phyloP scores from a whole-genome alignment of 768 basidiomycete genomes.

The Solioccasus polychromus region DNA sequence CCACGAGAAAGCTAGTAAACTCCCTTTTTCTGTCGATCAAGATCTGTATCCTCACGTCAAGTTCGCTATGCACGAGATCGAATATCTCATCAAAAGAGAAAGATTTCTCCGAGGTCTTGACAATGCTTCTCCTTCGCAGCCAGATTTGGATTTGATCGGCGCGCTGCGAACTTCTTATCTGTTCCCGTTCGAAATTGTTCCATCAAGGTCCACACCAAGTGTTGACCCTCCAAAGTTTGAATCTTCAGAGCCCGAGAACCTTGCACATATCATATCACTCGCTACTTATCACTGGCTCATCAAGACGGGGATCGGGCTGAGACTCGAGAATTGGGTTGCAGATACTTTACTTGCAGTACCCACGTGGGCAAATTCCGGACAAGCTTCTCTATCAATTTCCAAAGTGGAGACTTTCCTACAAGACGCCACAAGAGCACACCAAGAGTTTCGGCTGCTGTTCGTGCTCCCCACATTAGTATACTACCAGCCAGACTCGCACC shows the following conservation, averaged over 20 bases:
- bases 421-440: not conserved
- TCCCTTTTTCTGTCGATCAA: constrained; percentile 27
- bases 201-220: constrained; percentile 12
- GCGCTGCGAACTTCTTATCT: not conserved
- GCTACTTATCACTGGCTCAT: not conserved
- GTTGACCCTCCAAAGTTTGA: too few relatives aligned
- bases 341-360: too few relatives aligned
- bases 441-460: not conserved
- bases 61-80: too few relatives aligned
- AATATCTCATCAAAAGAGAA: too few relatives aligned
- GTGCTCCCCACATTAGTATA: not conserved
- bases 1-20: constrained; percentile 26
- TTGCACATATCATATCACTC: not conserved
- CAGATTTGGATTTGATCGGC: not conserved
- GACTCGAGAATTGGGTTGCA: constrained; percentile 13
- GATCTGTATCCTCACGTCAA: constrained; percentile 6
- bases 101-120: too few relatives aligned
- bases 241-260: too few relatives aligned
- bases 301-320: not conserved
- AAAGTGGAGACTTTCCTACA: not conserved
- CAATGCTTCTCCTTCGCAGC: not conserved
- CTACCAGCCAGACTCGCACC: not conserved
- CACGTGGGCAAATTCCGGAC: not conserved
- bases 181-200: not conserved
- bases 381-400: not conserved